Evolutionary conservation across 1,284 basidiomycete genomes (phyloP).

Genomic region (Apiotrichum akiyoshidainum): DNA sequence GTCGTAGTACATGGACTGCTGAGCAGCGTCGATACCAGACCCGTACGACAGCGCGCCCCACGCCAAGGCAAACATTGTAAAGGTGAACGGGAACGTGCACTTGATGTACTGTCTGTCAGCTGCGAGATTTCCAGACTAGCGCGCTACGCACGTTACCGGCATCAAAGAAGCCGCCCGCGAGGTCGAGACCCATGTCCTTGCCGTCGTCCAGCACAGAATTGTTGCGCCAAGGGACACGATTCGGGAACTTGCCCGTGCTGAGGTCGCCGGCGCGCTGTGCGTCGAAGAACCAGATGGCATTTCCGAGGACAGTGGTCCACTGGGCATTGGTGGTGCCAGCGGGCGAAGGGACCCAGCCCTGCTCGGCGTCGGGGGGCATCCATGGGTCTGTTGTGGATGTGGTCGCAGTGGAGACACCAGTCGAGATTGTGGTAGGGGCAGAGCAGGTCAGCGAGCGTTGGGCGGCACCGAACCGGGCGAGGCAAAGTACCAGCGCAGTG

Average conservation of each 20-base stretch:
- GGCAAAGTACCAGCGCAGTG: no score
- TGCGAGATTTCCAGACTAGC: no score
- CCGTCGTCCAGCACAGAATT: slow-evolving; percentile 74
- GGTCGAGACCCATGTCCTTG: slow-evolving; percentile 65
- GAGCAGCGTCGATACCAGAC: slow-evolving; percentile 72
- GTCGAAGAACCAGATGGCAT: slow-evolving; percentile 84
- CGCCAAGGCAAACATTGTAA: slow-evolving; percentile 74
- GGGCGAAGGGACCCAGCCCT: slow-evolving; percentile 55
- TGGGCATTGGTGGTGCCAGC: slow-evolving; percentile 62
- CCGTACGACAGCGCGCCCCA: slow-evolving; percentile 85
- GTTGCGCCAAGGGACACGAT: slow-evolving; percentile 83
- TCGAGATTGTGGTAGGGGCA: no score
- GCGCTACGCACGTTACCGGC: slow-evolving; percentile 57
- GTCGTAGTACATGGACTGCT: slow-evolving; percentile 84
- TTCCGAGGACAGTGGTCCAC: slow-evolving; percentile 75
- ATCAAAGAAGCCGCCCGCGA: slow-evolving; percentile 86
- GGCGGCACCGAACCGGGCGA: no score
- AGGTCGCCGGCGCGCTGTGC: slow-evolving; percentile 79
- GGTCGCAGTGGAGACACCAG: no score
- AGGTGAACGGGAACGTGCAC: slow-evolving; percentile 72
- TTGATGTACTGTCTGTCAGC: slow-evolving; percentile 64
- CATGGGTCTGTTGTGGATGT: slow-evolving; percentile 12
- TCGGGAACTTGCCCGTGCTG: slow-evolving; percentile 55
- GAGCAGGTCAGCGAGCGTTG: no score
- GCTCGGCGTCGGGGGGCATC: slow-evolving; percentile 58